Evolutionary conservation across 176 grass and related monocot species (phyloP), one percentile per base, ranked within the genome.

Genomic region (Tuctoria greenei): DNA sequence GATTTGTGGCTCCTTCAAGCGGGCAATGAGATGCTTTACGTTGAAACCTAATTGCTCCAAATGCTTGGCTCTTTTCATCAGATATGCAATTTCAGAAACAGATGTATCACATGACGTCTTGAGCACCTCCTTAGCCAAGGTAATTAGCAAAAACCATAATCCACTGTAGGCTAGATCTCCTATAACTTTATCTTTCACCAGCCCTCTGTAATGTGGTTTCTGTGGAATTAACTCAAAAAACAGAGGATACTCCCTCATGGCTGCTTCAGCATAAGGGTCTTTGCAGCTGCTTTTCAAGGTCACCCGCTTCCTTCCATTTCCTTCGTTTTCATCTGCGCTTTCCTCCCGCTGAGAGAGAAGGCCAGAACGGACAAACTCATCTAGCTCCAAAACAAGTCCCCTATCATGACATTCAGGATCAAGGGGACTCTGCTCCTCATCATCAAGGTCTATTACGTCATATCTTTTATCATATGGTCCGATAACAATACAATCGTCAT

Each of bases 221-320:
- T 92, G 90, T 10, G 90, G 90, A 66, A 92, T 83, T 57, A 92
- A 16, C 64, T 82, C 34, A 63, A 92, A 92, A 64, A 88, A 92
- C 25, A 35, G 64, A 80, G 82, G 82, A 34, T 92, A 88, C 50
- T 85, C 75, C 59, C 74, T 71, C 76, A 79, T 80, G 20, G 90
- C 86, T 51, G 83, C 79, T 62, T 76, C 40, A 47, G 74, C 82
- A 50, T 72, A 88, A 75, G 86, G 82, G 41, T 92, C 90, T 72
- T 34, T 47, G 36, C 27, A 68, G 13, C 44, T 60, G 49, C 16
- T 64, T 15, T 75, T 71, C 44, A 20, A 13, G 41, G 10, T 66
- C 13, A 40, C 31, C 77, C 5, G 49, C 24, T 80, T 76, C 38
- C 66, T 77, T 67, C 52, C 60, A 73, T 64, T 70, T 31, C 6